Base-by-base conservation (phyloP, 176 grass and related monocot species). In the Triticum urartu region DNA sequence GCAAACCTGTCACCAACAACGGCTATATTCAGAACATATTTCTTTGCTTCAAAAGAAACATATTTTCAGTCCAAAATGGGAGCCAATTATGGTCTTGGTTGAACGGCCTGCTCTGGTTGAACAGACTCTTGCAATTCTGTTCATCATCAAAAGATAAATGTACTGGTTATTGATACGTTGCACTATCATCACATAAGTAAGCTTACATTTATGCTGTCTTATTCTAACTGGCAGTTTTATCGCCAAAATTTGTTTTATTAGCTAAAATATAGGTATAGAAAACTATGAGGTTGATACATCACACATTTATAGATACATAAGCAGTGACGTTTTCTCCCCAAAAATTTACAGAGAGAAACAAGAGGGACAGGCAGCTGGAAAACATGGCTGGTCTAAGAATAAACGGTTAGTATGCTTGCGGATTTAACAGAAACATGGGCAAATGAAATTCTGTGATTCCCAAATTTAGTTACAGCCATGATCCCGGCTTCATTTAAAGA, bases 1-100 rank as follows among this genome's bases (percentile, higher is more conserved):
- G 30, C 30, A 70, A 78, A 72, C 78, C 90, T 85, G 78, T 30
- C 72, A 52, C 24, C 22, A 68, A 81, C 6, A 65, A 18, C 22
- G 1, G 39, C 0, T 30, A 32, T 75, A 20, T 81, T 85, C 70
- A 88, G 77, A 81, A 52, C 50, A 77, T 52, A 30, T 77, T 13
- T 64, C 21, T 75, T 58, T 7, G 54, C 4, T 20, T 56, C 11
- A 5, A 1, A 61, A 68, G 12, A 54, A 64, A 71, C 35, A 22
- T 1, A 75, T 75, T 75, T 25, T 15, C 33, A 24, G 15, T 56
- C 18, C 7, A 32, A 8, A 14, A 25, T 42, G 30, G 67, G 65
- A 52, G 54, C 58, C 45, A 54, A 14, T 87, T 42, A 45, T 20
- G 21, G 8, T 25, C 48, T 24, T 7, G 8, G 20, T 38, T 80